Evolutionary conservation across 2,329 filamentous ascomycete genomes (phyloP).

Genomic region (Phialocephala subalpina): DNA sequence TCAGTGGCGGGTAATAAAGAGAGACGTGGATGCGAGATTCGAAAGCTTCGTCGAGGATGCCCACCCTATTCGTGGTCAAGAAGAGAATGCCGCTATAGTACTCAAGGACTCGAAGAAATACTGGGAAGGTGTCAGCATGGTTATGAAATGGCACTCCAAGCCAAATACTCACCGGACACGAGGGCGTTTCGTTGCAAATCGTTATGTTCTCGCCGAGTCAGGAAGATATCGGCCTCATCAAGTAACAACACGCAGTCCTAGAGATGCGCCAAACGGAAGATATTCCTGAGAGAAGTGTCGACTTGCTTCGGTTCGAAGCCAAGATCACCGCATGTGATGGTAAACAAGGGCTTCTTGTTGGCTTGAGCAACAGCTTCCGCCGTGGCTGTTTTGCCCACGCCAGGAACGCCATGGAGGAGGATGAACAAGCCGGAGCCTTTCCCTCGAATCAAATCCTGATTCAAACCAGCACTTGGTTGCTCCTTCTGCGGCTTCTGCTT

Average conservation of each 20-base stretch:
- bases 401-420: slow-evolving; percentile 30
- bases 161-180: slow-evolving; percentile 45
- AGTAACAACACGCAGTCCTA: slow-evolving; percentile 25
- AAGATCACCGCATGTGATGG: slow-evolving; percentile 54
- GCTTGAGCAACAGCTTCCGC: slow-evolving; percentile 62
- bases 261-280: slow-evolving; percentile 28
- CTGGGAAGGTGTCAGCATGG: not conserved
- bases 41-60: slow-evolving; percentile 48
- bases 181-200: slow-evolving; percentile 26
- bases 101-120: slow-evolving; percentile 46
- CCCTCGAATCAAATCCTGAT: slow-evolving; percentile 40
- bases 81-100: slow-evolving; percentile 52
- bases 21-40: slow-evolving; percentile 46
- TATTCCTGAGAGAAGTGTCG: slow-evolving; percentile 52
- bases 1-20: slow-evolving; percentile 37
- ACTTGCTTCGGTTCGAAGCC: slow-evolving; percentile 52
- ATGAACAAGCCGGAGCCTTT: slow-evolving; percentile 31
- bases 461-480: slow-evolving; percentile 27
- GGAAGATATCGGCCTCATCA: slow-evolving; percentile 31
- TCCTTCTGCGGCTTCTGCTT: not conserved
- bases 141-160: not conserved
- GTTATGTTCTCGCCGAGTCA: slow-evolving; percentile 16
- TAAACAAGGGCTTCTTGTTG: slow-evolving; percentile 29
- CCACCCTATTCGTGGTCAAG: slow-evolving; percentile 50
- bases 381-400: slow-evolving; percentile 32